A percentile compares a stretch with the other conserved stretches of the same genome.
These are phyloP conservation scores for Kwoniella dejecticola DNA, from an alignment of 768 basidiomycete species.

Conservation along the genomic window DNA sequence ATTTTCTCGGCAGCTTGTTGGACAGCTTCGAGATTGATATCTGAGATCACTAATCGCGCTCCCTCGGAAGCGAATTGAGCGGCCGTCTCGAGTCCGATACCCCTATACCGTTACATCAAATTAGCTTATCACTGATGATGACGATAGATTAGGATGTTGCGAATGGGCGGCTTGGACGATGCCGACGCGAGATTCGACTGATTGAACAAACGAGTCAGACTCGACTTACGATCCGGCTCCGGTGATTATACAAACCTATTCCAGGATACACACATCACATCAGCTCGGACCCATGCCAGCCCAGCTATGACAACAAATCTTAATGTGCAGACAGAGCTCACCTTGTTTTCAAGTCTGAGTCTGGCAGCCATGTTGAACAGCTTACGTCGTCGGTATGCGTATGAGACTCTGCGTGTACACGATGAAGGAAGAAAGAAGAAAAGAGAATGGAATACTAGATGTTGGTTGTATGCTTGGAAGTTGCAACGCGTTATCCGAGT, in stretches of 20 bases:
- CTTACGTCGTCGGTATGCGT: neutral
- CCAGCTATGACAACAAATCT: neutral
- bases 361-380: constrained; percentile 17
- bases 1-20: constrained; percentile 70
- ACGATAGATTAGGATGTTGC: too few relatives aligned
- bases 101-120: constrained; percentile 60
- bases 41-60: constrained; percentile 83
- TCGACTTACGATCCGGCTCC: constrained; percentile 88
- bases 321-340: neutral
- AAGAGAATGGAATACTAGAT: neutral
- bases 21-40: constrained; percentile 77
- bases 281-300: neutral
- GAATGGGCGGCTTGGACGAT: too few relatives aligned
- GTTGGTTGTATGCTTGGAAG: neutral
- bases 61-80: constrained; percentile 93
- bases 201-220: constrained; percentile 24
- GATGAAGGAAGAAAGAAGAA: neutral
- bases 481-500: neutral
- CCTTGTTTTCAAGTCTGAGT: constrained; percentile 28
- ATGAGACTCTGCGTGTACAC: neutral
- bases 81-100: constrained; percentile 95
- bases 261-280: constrained; percentile 3
- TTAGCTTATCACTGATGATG: neutral
- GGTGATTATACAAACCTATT: constrained; percentile 64
- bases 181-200: too few relatives aligned